Conservation (phyloP, 371 early-diverging fungal genomes). For the Mucor irregularis region DNA sequence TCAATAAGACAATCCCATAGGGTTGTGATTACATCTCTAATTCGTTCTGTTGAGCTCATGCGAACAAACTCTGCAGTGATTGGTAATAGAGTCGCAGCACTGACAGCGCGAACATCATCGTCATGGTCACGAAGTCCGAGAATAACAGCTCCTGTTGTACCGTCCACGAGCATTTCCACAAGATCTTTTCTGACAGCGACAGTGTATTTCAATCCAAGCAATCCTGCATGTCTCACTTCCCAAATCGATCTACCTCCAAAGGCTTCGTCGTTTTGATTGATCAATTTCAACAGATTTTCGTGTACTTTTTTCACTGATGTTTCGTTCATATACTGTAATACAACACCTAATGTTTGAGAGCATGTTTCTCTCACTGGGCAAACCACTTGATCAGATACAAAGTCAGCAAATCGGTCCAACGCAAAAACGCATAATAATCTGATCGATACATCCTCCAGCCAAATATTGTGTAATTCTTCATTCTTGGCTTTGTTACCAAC, state of each 20-base stretch:
- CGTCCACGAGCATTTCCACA: slow-evolving; percentile 67
- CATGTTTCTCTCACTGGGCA: slow-evolving; percentile 97
- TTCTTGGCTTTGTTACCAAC: slow-evolving; percentile 63
- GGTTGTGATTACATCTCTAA: slow-evolving; percentile 72
- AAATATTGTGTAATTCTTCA: slow-evolving; percentile 67
- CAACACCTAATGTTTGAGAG: slow-evolving; percentile 89
- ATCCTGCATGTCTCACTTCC: slow-evolving; percentile 94
- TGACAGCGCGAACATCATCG: slow-evolving; percentile 93
- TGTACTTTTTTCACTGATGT: slow-evolving; percentile 58
- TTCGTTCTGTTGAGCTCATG: slow-evolving; percentile 58
- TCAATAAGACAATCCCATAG: slow-evolving; percentile 87
- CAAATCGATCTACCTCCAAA: slow-evolving; percentile 66
- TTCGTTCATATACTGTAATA: slow-evolving; percentile 70
- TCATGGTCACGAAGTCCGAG: slow-evolving; percentile 76
- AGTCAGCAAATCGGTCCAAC: slow-evolving; percentile 95
- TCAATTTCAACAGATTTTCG: slow-evolving; percentile 55
- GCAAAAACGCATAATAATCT: slow-evolving; percentile 91
- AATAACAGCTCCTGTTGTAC: slow-evolving; percentile 58
- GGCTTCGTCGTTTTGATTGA: slow-evolving; percentile 57
- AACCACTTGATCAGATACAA: slow-evolving; percentile 93
- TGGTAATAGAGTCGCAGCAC: slow-evolving; percentile 89
- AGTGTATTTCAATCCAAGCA: slow-evolving; percentile 93
- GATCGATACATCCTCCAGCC: slow-evolving; percentile 87
- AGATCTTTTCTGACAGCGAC: slow-evolving; percentile 91
- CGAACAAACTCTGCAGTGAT: slow-evolving; percentile 80